Base-by-base conservation (phyloP, 2,329 filamentous ascomycete species). In the Exophiala alcalophila region DNA sequence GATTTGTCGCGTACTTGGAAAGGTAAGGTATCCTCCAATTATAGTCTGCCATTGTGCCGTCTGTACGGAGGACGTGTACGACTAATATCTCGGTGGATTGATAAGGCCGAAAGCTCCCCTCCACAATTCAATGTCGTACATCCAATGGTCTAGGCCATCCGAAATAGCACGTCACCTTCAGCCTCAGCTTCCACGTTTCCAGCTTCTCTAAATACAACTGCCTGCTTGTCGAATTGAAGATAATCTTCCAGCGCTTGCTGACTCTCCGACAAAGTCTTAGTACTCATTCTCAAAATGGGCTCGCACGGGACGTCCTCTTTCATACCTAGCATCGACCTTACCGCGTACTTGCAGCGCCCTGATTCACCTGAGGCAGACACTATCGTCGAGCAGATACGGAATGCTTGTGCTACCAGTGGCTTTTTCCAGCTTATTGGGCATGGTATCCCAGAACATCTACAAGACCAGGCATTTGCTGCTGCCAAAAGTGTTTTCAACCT, bases 361-460 rank as follows among this genome's bases (percentile, higher is more conserved):
- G 20, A 41, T 16, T 48, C 44, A 7, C n/a, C 49, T 7, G 52
- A 40, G 10, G 53, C 50, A n/a, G 44, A 54, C 6, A 28, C 39
- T 5, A 48, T 50, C 2, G 57, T 68, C 3, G 44, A 61, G 0
- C 59, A 67, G 31, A 61, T 73, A 21, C 62, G 68, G 4, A 52
- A 60, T 20, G 68, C 68, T 35, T 73, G 70, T 49, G 57, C 65
- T 12, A 67, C 61, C 52, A 74, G 63, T 23, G 74, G 74, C 3
- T 77, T 77, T 59, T 76, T 78, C 59, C 72, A 76, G 52, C 66
- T 78, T 35, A 63, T 64, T 5, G 69, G 69, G 5, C 73, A 78
- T 53, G 61, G 65, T 3, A 64, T 78, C 3, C 57, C 69, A 1
- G 47, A 61, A 4, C 44, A 54, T 4, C 57, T 72, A 11, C 72